Evolutionary conservation across 1,139 yeast genomes (phyloP), one percentile per base, ranked within the genome.

Genomic region (Saccharomyces hybrid): DNA sequence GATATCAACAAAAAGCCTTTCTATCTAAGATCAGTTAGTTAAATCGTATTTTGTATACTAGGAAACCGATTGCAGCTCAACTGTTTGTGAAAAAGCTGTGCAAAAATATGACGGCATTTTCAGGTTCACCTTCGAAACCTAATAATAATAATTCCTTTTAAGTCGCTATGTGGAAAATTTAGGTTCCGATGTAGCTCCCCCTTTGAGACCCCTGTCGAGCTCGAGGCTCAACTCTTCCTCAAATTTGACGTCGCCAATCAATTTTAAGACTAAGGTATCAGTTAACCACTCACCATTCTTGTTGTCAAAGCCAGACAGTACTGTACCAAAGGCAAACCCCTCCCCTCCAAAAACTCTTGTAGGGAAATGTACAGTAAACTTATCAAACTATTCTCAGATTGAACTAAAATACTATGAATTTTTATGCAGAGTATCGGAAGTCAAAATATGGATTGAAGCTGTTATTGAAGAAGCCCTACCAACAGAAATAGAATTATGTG

Each of bases 341-440:
- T 46, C 48, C 12, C 16, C 27, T 46, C 48, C 48, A 11, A 46
- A n/a, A 11, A n/a, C 58, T 55, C 47, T 24, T 50, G 19, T n/a
- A 44, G 19, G 42, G 29, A 16, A 46, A 48, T 12, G 12, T 53
- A 21, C 41, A 14, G 41, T 28, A 48, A 21, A 31, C 12, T 31
- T 21, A 29, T 28, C 9, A 2, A 27, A 48, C 4, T 27, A 31
- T 19, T 31, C 41, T 6, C n/a, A 31, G 42, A 29, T 27, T 19
- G 21, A 69, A 44, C 41, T 56, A n/a, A 72, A 79, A 58, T 84
- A 84, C 0, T 88, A 89, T 64, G 96, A 90, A 66, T 93, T 89
- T 66, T 77, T 93, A 42, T 93, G 98, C 68, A 84, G 97, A 61
- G 84, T 93, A 32, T 83, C 83, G 46, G 97, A 95, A 63, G 90